Evolutionary conservation across 2,329 filamentous ascomycete species (phyloP).

Genomic region (Didymella exigua): DNA sequence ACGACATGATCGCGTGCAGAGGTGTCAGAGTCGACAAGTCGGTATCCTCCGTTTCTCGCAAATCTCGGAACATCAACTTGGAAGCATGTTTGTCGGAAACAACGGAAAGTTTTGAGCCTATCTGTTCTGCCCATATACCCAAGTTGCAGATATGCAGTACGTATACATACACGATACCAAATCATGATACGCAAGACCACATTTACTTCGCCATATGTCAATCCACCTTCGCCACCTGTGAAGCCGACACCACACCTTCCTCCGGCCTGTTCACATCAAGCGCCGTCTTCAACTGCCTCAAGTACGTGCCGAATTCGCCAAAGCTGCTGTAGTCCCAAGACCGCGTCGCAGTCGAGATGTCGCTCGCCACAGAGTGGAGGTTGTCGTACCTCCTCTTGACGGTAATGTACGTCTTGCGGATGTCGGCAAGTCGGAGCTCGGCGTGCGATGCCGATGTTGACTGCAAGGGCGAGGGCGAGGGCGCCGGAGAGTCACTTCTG

Average conservation of each 20-base stretch:
- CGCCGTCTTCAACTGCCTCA: constrained; percentile 19
- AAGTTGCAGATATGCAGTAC: neutral
- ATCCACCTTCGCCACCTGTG: neutral
- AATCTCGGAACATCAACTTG: too few relatives aligned
- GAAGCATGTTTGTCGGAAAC: too few relatives aligned
- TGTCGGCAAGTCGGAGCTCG: constrained; percentile 23
- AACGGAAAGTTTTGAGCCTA: too few relatives aligned
- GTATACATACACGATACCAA: neutral
- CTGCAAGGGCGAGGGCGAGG: constrained; percentile 8
- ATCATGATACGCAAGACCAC: neutral
- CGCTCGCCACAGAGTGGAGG: constrained; percentile 12
- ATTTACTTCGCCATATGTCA: neutral
- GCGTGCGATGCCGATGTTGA: neutral
- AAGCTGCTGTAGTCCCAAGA: constrained; percentile 26
- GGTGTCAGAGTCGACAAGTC: too few relatives aligned
- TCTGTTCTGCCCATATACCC: too few relatives aligned
- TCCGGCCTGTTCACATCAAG: constrained; percentile 19
- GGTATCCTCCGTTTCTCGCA: too few relatives aligned
- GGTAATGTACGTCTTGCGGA: constrained; percentile 27
- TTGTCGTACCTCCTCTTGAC: constrained; percentile 28
- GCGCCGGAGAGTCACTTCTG: neutral
- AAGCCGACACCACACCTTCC: neutral
- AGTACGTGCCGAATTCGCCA: constrained; percentile 33
- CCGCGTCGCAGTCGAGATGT: constrained; percentile 17
- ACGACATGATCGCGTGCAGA: too few relatives aligned